Percentiles rank a stretch among this genome's conserved stretches.
phyloP scores from a whole-genome alignment of 2,329 filamentous ascomycete species.

The Beauveria pseudobassiana region DNA sequence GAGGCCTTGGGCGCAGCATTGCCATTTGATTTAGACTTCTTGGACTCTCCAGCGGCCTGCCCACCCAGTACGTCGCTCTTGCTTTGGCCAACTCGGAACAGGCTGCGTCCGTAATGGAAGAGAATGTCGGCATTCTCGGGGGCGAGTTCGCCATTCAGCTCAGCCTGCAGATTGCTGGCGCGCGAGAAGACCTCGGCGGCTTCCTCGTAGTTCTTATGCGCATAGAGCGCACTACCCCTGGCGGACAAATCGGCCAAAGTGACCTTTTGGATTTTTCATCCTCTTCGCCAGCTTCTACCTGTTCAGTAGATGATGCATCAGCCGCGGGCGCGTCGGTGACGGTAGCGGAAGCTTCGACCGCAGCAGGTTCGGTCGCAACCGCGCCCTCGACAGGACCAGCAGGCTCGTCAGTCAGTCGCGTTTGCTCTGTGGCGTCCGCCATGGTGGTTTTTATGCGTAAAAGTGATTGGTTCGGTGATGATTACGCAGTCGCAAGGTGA shows the following conservation, averaged over 20 bases:
- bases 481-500: background rate
- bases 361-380: background rate
- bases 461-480: background rate
- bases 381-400: background rate
- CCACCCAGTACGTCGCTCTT: slow-evolving; percentile 93
- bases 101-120: slow-evolving; percentile 85
- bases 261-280: slow-evolving; percentile 48
- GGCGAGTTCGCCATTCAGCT: slow-evolving; percentile 86
- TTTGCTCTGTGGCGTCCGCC: slow-evolving; percentile 16
- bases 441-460: slow-evolving; percentile 13
- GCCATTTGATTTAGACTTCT: slow-evolving; percentile 33
- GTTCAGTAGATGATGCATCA: slow-evolving; percentile 23
- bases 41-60: slow-evolving; percentile 52
- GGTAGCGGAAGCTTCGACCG: background rate
- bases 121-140: slow-evolving; percentile 88
- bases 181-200: slow-evolving; percentile 83
- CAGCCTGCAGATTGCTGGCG: slow-evolving; percentile 82
- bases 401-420: slow-evolving; percentile 17
- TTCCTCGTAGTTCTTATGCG: slow-evolving; percentile 78
- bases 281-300: slow-evolving; percentile 31
- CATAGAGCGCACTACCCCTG: slow-evolving; percentile 77
- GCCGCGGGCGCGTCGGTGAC: background rate
- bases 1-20: slow-evolving; percentile 33
- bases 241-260: slow-evolving; percentile 71
- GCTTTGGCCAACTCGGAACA: slow-evolving; percentile 89